Evolutionary conservation across 306 rosid species (phyloP).

Genomic region (Carpinus viminea): DNA sequence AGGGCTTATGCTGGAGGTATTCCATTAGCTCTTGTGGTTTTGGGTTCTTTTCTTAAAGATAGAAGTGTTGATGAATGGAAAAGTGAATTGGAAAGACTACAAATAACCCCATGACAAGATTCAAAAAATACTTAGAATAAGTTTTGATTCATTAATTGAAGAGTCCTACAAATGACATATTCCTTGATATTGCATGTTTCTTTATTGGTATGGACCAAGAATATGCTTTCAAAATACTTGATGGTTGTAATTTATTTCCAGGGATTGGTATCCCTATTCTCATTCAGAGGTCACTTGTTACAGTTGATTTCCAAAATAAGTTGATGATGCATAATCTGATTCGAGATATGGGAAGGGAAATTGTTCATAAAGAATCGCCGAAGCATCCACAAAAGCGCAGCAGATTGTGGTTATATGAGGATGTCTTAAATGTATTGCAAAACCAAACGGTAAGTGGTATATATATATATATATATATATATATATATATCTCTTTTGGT

Average conservation of each 20-base stretch:
- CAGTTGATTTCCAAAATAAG: neutral
- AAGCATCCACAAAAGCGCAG: slow-evolving; percentile 13
- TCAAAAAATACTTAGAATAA: slow-evolving; percentile 29
- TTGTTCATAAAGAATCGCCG: slow-evolving; percentile 11
- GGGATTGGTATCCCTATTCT: slow-evolving; percentile 27
- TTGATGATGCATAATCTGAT: slow-evolving; percentile 30
- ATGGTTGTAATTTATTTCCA: slow-evolving; percentile 37
- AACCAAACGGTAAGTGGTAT: neutral
- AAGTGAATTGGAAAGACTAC: slow-evolving; percentile 26
- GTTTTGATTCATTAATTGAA: slow-evolving; percentile 28
- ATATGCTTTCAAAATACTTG: slow-evolving; percentile 16
- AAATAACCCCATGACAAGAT: slow-evolving; percentile 30
- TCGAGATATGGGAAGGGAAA: slow-evolving; percentile 48
- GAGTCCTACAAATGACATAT: slow-evolving; percentile 22
- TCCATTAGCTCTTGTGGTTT: slow-evolving; percentile 44
- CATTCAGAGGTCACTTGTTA: slow-evolving; percentile 27
- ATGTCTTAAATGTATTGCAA: neutral
- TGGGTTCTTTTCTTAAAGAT: slow-evolving; percentile 34
- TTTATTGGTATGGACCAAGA: slow-evolving; percentile 30
- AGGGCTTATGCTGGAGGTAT: slow-evolving; percentile 32
- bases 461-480: too few species aligned
- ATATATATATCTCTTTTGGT: too few species aligned
- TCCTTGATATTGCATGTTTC: slow-evolving; percentile 46
- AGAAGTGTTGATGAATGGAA: slow-evolving; percentile 31
- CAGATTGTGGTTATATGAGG: slow-evolving; percentile 13